phyloP scores from a whole-genome alignment of 2,329 filamentous ascomycete species.

The Aschersonia sp. region DNA sequence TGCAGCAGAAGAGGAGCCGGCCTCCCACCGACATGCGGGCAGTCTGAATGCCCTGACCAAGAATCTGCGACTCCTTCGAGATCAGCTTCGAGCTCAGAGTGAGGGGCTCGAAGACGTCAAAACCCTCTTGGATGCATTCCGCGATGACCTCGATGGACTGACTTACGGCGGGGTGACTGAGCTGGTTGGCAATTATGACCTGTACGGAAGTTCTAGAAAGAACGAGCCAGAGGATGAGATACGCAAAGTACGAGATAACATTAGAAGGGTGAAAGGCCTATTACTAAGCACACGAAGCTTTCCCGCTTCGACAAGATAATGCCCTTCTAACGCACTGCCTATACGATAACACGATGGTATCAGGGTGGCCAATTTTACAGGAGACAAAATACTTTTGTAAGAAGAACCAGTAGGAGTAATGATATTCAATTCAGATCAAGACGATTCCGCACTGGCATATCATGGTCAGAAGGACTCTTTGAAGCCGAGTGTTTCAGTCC shows the following conservation, averaged over 20 bases:
- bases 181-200: constrained; percentile 21
- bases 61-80: constrained; percentile 26
- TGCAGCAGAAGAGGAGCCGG: constrained; percentile 9
- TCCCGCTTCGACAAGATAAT: constrained; percentile 28
- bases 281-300: constrained; percentile 64
- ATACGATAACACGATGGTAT: background rate
- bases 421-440: no score
- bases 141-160: constrained; percentile 51
- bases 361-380: no score
- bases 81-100: constrained; percentile 27
- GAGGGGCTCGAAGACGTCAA: constrained; percentile 36
- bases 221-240: constrained; percentile 55
- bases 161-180: constrained; percentile 28
- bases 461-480: no score
- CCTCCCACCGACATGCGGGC: constrained; percentile 23
- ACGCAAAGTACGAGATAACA: constrained; percentile 57
- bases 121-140: constrained; percentile 40
- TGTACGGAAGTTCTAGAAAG: constrained; percentile 28
- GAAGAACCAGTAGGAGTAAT: no score
- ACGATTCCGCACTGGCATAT: no score
- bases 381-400: no score
- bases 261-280: constrained; percentile 66
- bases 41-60: constrained; percentile 27
- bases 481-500: no score
- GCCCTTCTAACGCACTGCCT: background rate